Base-by-base conservation (phyloP, 345 rosid genomes). In the Rhodamnia rubescens region DNA sequence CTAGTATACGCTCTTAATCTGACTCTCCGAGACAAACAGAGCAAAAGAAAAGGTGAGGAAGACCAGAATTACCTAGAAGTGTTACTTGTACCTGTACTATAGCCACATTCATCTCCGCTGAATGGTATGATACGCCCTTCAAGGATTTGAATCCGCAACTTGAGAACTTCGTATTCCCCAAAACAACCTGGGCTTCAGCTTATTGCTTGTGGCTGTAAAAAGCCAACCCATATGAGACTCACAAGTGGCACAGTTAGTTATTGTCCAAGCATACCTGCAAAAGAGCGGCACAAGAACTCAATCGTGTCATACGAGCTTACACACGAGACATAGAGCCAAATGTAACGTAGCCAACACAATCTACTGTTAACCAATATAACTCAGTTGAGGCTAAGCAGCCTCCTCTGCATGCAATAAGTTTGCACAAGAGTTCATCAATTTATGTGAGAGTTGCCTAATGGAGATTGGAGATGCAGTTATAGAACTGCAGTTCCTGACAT, bases 241-340 rank as follows among this genome's bases (percentile, higher is more conserved):
- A 56, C 98, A 95, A 10, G 85, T 85, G 8, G 90, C 87, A 84
- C 98, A 93, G 24, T 86, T 87, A 74, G 92, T 90, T 58, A 92
- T 84, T 58, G 98, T 93, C 98, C 99, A 97, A 26, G 98, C 99
- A 87, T 96, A 97, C 87, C 99, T 97, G 93, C 88, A 87, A 61
- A 64, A 64, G 26, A 82, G 82, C 85, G 74, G 5, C 15, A 42
- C 15, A 47, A 4, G 20, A 84, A n/a, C 82, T 82, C 82, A 51
- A 49, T 53, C 69, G 47, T 7, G 47, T 21, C 50, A 74, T 69
- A 54, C 13, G 12, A 74, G 36, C 29, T 18, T 69, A 32, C 11
- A 44, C 47, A 69, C 36, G 24, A 69, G 47, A 69, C 80, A 69
- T 13, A 20, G 80, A 8, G 80, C 47, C 10, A 44, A 36, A 1